A percentile compares a stretch with the other conserved stretches of the same genome.
Evolutionary conservation across 2,329 filamentous ascomycete species (phyloP).

Genomic region (Diaporthe sp.): DNA sequence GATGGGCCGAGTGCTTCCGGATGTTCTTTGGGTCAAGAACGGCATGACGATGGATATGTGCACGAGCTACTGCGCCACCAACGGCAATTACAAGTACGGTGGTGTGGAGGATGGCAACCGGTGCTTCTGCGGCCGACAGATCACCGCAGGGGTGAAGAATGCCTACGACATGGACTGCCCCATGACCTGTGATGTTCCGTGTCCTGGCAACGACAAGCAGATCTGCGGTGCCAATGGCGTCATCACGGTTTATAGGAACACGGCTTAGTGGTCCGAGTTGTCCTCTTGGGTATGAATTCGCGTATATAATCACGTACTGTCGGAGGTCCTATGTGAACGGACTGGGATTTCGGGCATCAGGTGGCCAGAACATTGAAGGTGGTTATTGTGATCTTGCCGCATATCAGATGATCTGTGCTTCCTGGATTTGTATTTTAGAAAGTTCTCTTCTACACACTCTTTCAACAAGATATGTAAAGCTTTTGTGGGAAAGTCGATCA

Average conservation of each 20-base stretch:
- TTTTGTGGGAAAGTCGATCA: neutral
- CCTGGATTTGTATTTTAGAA: neutral
- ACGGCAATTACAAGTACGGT: slow-evolving; percentile 39
- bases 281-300: neutral
- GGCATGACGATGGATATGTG: slow-evolving; percentile 43
- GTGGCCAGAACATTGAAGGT: neutral
- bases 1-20: neutral
- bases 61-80: slow-evolving; percentile 36
- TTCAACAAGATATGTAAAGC: neutral
- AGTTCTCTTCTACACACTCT: neutral
- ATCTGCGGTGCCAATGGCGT: slow-evolving; percentile 8
- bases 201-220: slow-evolving; percentile 8
- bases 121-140: slow-evolving; percentile 45
- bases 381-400: too few relatives aligned
- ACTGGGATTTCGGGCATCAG: neutral
- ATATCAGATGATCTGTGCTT: neutral
- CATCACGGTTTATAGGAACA: neutral
- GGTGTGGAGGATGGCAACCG: slow-evolving; percentile 43
- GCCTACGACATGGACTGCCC: slow-evolving; percentile 55
- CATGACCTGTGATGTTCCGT: slow-evolving; percentile 49
- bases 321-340: too few relatives aligned
- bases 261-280: neutral
- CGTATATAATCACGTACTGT: too few relatives aligned
- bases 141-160: slow-evolving; percentile 44
- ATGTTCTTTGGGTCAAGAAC: slow-evolving; percentile 24